phyloP scores from a whole-genome alignment of 495 filamentous ascomycete species.

The Penicillium chermesinum region DNA sequence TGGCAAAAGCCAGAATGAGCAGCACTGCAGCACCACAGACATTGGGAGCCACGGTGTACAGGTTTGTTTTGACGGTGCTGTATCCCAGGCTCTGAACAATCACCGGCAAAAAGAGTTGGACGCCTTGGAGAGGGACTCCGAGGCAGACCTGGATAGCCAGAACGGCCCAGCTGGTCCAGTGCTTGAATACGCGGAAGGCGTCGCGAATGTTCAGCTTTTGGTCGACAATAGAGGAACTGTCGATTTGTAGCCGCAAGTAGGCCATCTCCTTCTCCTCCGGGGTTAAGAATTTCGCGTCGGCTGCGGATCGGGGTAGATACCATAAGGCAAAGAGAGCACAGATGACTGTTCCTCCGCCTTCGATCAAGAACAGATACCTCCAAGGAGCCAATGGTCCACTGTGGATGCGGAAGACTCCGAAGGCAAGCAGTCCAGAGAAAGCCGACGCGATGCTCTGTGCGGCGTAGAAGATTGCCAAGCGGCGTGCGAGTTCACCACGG shows the following conservation, averaged over 20 bases:
- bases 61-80: constrained; percentile 63
- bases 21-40: constrained; percentile 63
- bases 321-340: constrained; percentile 65
- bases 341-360: constrained; percentile 58
- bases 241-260: constrained; percentile 68
- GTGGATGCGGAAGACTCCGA: constrained; percentile 70
- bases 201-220: constrained; percentile 65
- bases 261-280: constrained; percentile 64
- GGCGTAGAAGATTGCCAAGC: constrained; percentile 74
- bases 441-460: constrained; percentile 69
- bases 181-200: constrained; percentile 57
- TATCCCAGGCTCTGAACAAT: constrained; percentile 63
- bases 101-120: constrained; percentile 67
- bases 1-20: constrained; percentile 62
- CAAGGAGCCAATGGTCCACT: constrained; percentile 49
- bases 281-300: constrained; percentile 58
- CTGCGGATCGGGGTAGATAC: constrained; percentile 62
- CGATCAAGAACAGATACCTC: constrained; percentile 75
- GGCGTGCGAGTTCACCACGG: constrained; percentile 68
- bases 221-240: constrained; percentile 66
- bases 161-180: constrained; percentile 58
- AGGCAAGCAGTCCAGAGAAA: constrained; percentile 68
- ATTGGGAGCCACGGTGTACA: constrained; percentile 74
- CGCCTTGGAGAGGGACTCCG: constrained; percentile 68
- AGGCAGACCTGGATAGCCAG: constrained; percentile 68